Conservation (phyloP, 176 grass and related monocot species). For the Oropetium thomaeum region DNA sequence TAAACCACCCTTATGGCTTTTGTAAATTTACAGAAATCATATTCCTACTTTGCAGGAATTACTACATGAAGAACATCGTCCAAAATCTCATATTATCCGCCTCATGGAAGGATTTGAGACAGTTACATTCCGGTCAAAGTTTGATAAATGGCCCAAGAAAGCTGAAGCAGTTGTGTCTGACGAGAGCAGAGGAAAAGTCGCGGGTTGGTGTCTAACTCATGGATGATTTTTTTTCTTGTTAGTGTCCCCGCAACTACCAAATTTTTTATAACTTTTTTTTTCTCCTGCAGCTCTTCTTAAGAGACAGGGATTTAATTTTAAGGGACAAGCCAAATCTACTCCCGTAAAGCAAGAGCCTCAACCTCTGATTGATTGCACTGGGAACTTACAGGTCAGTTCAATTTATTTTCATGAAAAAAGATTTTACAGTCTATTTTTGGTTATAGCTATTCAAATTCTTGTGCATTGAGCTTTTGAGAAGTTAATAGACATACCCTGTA, state of each 20-base stretch:
- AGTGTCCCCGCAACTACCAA: conserved; percentile 10
- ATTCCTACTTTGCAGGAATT: conserved; percentile 60
- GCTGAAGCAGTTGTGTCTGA: conserved; percentile 87
- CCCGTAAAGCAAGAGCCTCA: conserved; percentile 90
- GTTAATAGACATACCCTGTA: conserved; percentile 4
- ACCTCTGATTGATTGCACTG: conserved; percentile 97
- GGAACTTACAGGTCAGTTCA: conserved; percentile 76
- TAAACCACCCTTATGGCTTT: conserved; percentile 4
- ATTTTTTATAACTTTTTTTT: conserved; percentile 16
- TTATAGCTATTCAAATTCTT: conserved; percentile 14
- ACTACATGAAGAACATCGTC: conserved; percentile 50
- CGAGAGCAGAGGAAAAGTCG: conserved; percentile 97
- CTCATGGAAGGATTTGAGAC: conserved; percentile 99
- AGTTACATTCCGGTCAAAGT: conserved; percentile 76
- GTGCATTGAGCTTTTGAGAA: conserved; percentile 19
- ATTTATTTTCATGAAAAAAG: conserved; percentile 32
- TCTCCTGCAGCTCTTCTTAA: conserved; percentile 77
- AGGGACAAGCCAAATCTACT: conserved; percentile 73
- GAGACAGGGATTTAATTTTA: conserved; percentile 91
- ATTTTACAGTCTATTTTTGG: background rate
- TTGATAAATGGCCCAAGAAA: conserved; percentile 91
- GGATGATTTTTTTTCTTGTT: conserved; percentile 16
- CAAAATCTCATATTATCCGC: conserved; percentile 75
- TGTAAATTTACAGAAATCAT: background rate
- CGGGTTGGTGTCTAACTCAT: conserved; percentile 50